phyloP scores from a whole-genome alignment of 1,284 basidiomycete species.

The Sphagnurus paluster region DNA sequence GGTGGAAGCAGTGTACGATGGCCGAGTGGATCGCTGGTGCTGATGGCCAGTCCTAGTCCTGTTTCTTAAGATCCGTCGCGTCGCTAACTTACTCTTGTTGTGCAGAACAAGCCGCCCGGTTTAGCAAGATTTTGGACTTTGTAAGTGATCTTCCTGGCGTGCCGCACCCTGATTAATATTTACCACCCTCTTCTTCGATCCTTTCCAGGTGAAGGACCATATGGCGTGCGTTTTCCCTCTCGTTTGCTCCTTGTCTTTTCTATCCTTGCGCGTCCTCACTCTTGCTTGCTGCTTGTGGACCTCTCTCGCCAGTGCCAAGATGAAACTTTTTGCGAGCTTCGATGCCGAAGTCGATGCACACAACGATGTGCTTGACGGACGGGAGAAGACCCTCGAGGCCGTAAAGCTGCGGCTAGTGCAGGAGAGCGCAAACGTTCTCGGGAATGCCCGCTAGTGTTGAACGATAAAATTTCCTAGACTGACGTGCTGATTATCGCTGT shows the following conservation, averaged over 20 bases:
- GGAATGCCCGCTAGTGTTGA: conserved; percentile 8
- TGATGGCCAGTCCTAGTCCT: conserved; percentile 29
- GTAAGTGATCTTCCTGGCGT: conserved; percentile 24
- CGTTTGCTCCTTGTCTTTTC: background rate
- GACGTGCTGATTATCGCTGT: background rate
- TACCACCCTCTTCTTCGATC: background rate
- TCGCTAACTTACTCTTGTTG: background rate
- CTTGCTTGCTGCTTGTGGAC: background rate
- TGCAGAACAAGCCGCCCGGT: conserved; percentile 33
- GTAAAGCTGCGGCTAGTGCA: conserved; percentile 29
- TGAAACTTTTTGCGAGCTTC: conserved; percentile 32
- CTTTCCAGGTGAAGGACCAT: conserved; percentile 33
- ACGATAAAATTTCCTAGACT: background rate
- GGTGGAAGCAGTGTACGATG: conserved; percentile 36
- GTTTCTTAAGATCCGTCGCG: background rate
- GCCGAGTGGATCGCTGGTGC: conserved; percentile 41
- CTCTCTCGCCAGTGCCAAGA: conserved; percentile 33
- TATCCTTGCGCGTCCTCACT: background rate
- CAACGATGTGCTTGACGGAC: conserved; percentile 24
- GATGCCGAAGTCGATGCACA: conserved; percentile 30
- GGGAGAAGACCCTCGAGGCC: conserved; percentile 27
- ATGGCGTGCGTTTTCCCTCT: conserved; percentile 29
- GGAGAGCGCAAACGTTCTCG: conserved; percentile 28
- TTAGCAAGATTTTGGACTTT: conserved; percentile 35
- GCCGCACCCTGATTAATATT: background rate